These are phyloP conservation scores for Ilyonectria mors-panacis DNA, from an alignment of 2,329 filamentous ascomycete genomes.

Conservation along the genomic window DNA sequence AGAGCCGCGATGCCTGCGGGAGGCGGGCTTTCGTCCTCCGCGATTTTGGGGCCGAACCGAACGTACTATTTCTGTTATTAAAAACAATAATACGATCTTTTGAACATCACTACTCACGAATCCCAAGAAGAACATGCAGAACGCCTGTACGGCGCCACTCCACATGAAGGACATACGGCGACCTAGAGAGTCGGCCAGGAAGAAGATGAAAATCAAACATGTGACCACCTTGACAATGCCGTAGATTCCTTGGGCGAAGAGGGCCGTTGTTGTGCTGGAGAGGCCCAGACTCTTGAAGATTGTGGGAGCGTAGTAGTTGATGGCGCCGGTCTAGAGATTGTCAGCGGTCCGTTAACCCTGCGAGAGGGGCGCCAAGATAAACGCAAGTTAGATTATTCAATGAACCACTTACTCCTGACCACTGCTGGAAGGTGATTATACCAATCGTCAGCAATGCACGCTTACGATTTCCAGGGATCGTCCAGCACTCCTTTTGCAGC, in stretches of 20 bases:
- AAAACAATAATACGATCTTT: fast-evolving
- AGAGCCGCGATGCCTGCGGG: constrained; percentile 65
- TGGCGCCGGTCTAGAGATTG: constrained; percentile 41
- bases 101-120: constrained; percentile 49
- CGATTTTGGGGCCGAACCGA: constrained; percentile 58
- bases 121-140: constrained; percentile 73
- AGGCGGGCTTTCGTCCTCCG: constrained; percentile 56
- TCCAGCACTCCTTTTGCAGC: constrained; percentile 42
- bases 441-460: constrained; percentile 43
- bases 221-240: constrained; percentile 77
- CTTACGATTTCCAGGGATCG: constrained; percentile 39
- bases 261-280: constrained; percentile 62
- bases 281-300: constrained; percentile 75
- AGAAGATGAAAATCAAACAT: constrained; percentile 73
- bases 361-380: not conserved
- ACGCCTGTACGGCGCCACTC: constrained; percentile 44
- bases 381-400: not conserved
- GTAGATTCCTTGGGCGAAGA: constrained; percentile 79
- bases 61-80: constrained; percentile 59
- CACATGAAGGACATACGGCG: constrained; percentile 59
- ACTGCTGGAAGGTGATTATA: constrained; percentile 45
- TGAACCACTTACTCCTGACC: constrained; percentile 44
- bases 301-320: constrained; percentile 73
- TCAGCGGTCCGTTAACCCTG: not conserved
- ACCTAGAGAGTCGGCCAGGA: constrained; percentile 75